Evolutionary conservation across 805 yeast genomes (phyloP), one percentile per base, ranked within the genome.

Genomic region (Candida dajiaensis): DNA sequence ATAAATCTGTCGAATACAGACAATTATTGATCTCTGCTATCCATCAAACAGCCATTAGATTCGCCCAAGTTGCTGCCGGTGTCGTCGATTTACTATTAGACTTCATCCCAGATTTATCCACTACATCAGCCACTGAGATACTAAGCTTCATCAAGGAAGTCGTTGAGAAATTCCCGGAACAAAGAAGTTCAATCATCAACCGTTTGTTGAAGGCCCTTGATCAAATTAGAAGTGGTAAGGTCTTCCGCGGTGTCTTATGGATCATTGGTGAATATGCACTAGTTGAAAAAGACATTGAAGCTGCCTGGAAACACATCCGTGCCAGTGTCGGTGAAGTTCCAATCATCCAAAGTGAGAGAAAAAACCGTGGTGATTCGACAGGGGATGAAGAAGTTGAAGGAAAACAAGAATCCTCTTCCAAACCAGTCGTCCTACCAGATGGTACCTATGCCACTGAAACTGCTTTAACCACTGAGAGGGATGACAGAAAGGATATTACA

Each of bases 381-480:
- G 67, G 55, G 6, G 59, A 54, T 11, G 59, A 53, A 4, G 54
- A 46, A 13, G 58, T 47, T 6, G 61, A 55, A 18, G 51, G 46
- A 19, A 64, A 59, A 22, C 56, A 65, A 29, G 63, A 61, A 20
- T 73, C 70, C 35, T 63, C 67, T 6, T 63, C 68, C 35, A 87
- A 87, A 40, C 97, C 97, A 19, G 83, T 85, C 49, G 83, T 94
- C 49, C 75, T 94, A 54, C 96, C 99, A n/a, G 99, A 94, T 69
- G 99, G 99, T 57, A 94, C 99, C 0, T 94, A 94, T 67, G 99
- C 99, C 25, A 87, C 97, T 38, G 99, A 94, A 68, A 80, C 81
- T 52, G 94, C 96, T 0, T 68, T 83, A 47, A 85, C 85, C 15
- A 69, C 80, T 6, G 69, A 68, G 25, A 70, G 70, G 45, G 69